Evolutionary conservation across 805 yeast genomes (phyloP).

Genomic region (Spathaspora girioi): DNA sequence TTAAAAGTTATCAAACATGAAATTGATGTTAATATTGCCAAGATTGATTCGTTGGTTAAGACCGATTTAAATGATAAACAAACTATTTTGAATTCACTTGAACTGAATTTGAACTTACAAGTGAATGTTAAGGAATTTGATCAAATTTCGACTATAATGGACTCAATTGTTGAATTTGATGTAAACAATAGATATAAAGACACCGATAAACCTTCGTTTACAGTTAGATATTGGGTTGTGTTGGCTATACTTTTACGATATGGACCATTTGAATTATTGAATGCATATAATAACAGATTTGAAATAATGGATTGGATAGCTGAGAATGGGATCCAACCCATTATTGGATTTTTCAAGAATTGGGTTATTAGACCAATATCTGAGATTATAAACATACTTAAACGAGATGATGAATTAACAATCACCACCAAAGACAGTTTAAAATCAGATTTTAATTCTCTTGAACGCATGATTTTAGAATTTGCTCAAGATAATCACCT

Average conservation of each 20-base stretch:
- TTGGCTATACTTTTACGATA: conserved; percentile 37
- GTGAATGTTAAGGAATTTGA: background rate
- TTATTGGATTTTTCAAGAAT: conserved; percentile 63
- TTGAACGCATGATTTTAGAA: conserved; percentile 85
- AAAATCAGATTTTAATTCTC: conserved; percentile 70
- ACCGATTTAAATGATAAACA: conserved; percentile 6
- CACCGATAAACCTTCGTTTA: conserved; percentile 32
- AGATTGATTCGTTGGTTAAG: conserved; percentile 24
- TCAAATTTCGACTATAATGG: conserved; percentile 7
- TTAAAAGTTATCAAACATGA: conserved; percentile 16
- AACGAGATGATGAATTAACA: conserved; percentile 73
- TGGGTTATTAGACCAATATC: conserved; percentile 80
- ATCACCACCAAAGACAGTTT: conserved; percentile 77
- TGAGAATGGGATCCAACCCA: conserved; percentile 60
- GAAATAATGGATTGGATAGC: conserved; percentile 55
- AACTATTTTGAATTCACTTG: conserved; percentile 9
- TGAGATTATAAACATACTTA: conserved; percentile 72
- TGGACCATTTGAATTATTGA: conserved; percentile 50
- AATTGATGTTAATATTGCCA: conserved; percentile 19
- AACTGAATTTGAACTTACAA: conserved; percentile 4
- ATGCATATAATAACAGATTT: conserved; percentile 47
- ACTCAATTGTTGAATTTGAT: conserved; percentile 10
- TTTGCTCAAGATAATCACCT: conserved; percentile 35
- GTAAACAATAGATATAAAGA: conserved; percentile 2
- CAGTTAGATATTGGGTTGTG: conserved; percentile 67